Base-by-base conservation (phyloP, 2,329 filamentous ascomycete species). In the Aspergillus chevalieri region DNA sequence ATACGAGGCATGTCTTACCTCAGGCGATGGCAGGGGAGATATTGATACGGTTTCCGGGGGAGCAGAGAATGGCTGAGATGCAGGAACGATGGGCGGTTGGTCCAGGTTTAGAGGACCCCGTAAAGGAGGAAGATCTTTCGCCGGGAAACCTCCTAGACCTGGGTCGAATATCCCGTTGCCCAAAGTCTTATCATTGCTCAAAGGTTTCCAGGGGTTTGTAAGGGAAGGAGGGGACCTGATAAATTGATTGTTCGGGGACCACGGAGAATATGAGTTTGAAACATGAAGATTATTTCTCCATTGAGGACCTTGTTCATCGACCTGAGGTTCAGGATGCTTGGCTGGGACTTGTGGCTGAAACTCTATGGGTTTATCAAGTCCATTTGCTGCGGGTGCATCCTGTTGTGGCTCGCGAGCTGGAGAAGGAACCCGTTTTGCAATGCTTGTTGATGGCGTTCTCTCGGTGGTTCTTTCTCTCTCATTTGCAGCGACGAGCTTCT, bases 151-250 rank as follows among this genome's bases (percentile, higher is more conserved):
- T 30, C 71, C 71, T 48, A 79, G 74, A 50, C 66, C 68, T 51
- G 74, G 74, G 54, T 82, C 80, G 56, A 85, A 85, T 2, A 80
- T 82, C 26, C 81, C 82, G 64, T 84, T 85, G 14, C 82, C 82
- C 38, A 85, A 74, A 22, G 78, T 77, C 57, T 78, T 76, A 53
- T 81, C 78, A 57, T 74, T 74, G 47, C 70, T 75, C 34, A 78
- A 70, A 34, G 78, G 74, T 48, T 81, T 82, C 82, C 82, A 85
- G 28, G 82, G 76, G 55, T 80, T 82, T 47, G 70, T 61, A 53
- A 68, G 54, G 38, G 69, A 55, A 47, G 67, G 57, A 24, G 70
- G 52, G 30, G 65, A 60, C 30, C 60, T 53, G 21, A 57, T 56
- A 26, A 73, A 61, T 41, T 68, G 72, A 4, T 65, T 46, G 36